Percentiles rank a stretch among this genome's conserved stretches.
Evolutionary conservation across 2,329 filamentous ascomycete species (phyloP).

Genomic region (Hymenoscyphus occultus): DNA sequence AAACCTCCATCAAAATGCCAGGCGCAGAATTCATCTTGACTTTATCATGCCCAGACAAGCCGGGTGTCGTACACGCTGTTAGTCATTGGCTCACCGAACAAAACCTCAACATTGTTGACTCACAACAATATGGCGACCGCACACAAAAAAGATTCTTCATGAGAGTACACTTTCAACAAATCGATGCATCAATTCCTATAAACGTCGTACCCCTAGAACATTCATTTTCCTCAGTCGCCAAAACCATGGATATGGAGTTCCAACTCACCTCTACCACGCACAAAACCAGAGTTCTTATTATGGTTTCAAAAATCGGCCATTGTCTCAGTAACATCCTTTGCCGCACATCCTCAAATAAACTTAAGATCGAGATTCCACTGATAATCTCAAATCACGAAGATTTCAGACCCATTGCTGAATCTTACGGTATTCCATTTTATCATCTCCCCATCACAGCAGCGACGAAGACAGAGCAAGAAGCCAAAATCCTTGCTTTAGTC

Average conservation of each 20-base stretch:
- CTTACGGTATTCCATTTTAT: constrained; percentile 75
- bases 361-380: constrained; percentile 68
- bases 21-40: constrained; percentile 58
- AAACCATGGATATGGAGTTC: constrained; percentile 66
- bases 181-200: constrained; percentile 38
- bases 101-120: constrained; percentile 77
- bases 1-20: constrained; percentile 3
- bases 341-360: constrained; percentile 70
- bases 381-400: constrained; percentile 83
- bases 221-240: constrained; percentile 60
- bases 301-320: constrained; percentile 87
- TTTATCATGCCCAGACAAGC: constrained; percentile 78
- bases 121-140: constrained; percentile 80
- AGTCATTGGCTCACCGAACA: constrained; percentile 72
- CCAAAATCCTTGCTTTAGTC: constrained; percentile 67
- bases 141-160: constrained; percentile 78
- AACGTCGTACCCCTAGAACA: constrained; percentile 49
- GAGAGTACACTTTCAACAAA: constrained; percentile 77
- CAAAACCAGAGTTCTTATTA: constrained; percentile 77
- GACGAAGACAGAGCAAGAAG: constrained; percentile 73
- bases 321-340: constrained; percentile 82
- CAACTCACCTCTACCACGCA: constrained; percentile 64
- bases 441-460: constrained; percentile 78
- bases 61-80: constrained; percentile 81
- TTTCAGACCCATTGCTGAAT: constrained; percentile 63